Base-by-base conservation (phyloP, 352 stramenopile species). In the Phytophthora multivora region DNA sequence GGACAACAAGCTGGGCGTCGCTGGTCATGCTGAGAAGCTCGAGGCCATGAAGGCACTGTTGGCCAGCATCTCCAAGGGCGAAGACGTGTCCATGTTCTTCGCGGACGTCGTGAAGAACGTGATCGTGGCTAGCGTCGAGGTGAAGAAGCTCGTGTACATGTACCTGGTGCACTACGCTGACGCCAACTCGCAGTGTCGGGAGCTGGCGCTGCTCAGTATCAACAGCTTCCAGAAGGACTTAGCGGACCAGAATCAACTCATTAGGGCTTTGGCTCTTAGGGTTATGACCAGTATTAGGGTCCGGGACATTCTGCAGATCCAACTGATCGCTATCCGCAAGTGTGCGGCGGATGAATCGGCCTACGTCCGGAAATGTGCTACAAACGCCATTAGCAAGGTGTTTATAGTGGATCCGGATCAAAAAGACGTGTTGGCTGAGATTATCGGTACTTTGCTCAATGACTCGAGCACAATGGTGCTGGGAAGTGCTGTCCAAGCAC, bases 141-240 rank as follows among this genome's bases (percentile, higher is more conserved):
- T 99, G n/a, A 98, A 99, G 63, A 99, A 99, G 77, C 97, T 99
- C 80, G 97, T 99, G 19, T 99, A 99, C 79, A 99, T 99, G 80
- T 99, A 99, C 75, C 81, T 99, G 12, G 95, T 98, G n/a, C 96
- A 99, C 75, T 99, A 99, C 74, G 94, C 96, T 4, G 96, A 99
- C 79, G 80, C 84, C 48, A 97, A 98, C 69, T 80, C 87, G 23
- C 90, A 95, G 53, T 99, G 97, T 68, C 84, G 97, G 13, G 97
- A 99, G 73, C 77, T 99, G 16, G 96, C 96, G 43, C 72, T 99
- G 30, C 79, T 99, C 11, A 97, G 83, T 43, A 99, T 99, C 73
- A 99, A 99, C 77, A 95, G 86, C 45, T 99, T 99, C 83, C 97
- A 99, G 73, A 98, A 98, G 35, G 97, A 99, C 67, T 71, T 99